Evolutionary conservation across 2,329 filamentous ascomycete genomes (phyloP), one percentile per base, ranked within the genome.

Genomic region (Stachybotrys chlorohalonatus): DNA sequence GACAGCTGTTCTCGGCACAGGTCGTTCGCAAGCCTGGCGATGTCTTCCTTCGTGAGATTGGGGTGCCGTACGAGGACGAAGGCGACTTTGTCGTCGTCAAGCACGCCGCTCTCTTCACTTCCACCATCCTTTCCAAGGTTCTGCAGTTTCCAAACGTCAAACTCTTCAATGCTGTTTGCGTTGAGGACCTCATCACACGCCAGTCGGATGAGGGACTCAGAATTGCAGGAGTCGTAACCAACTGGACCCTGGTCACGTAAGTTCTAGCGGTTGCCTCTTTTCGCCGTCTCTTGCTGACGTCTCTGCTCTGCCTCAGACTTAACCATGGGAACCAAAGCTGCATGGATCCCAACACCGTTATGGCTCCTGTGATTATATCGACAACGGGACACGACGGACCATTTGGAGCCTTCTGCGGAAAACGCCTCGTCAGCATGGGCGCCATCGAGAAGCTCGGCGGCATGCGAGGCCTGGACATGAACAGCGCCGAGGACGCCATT

Each of bases 301-400:
- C 24, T 24, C 24, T 24, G 24, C 24, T 24, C 24, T 24, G 24
- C 24, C 24, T 24, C 24, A 24, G 24, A 4, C 24, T 24, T 24
- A 24, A 92, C 71, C 88, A 92, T 71, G 87, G 91, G 68, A 88
- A 93, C 69, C 90, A 95, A 76, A 89, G 84, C 58, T 96, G 91
- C 86, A 95, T 96, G 91, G 92, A 96, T 71, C 91, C 91, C 62
- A 95, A 94, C 82, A 96, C 91, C 65, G 95, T 96, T 81, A 96
- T 95, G 68, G 90, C 90, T 0, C 90, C 91, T 1, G 72, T 96
- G 56, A 78, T 96, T 66, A 88, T 96, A 75, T 90, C 86, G 55
- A 96, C 91, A 30, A 96, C 91, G 0, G 92, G 91, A 52, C 91
- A 96, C 65, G 91, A 96, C 61, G 92, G 82, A 0, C 91, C 91